These are phyloP conservation scores for Chrysopogon serrulatus DNA, from an alignment of 176 grass and related monocot genomes.

Conservation along the genomic window DNA sequence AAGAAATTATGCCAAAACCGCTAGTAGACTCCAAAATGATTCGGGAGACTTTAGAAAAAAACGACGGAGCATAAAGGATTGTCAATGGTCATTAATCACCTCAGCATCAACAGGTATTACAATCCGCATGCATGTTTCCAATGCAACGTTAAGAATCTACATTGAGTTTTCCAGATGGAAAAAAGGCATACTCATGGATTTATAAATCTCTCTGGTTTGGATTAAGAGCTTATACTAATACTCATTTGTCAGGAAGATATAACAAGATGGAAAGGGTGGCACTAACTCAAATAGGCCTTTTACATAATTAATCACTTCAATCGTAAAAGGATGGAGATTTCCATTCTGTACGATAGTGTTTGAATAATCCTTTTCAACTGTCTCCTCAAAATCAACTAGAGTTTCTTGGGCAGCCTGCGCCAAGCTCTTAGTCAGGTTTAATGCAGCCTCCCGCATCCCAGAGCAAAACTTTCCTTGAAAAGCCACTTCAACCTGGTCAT, in stretches of 20 bases:
- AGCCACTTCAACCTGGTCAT: conserved; percentile 46
- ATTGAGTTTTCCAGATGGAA: background rate
- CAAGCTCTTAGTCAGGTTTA: conserved; percentile 52
- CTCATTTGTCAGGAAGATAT: background rate
- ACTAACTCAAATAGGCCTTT: conserved; percentile 76
- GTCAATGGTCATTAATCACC: background rate
- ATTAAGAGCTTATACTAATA: background rate
- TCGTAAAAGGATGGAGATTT: conserved; percentile 70
- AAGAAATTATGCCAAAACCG: background rate
- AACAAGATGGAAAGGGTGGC: background rate
- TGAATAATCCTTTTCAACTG: conserved; percentile 57
- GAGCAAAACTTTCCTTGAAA: conserved; percentile 65
- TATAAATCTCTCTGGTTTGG: background rate
- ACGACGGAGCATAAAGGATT: background rate
- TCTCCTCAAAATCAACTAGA: conserved; percentile 64
- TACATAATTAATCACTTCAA: conserved; percentile 71
- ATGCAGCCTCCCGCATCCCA: conserved; percentile 50
- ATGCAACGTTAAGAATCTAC: background rate
- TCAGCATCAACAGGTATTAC: background rate
- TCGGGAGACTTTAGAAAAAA: background rate
- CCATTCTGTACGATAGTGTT: conserved; percentile 57
- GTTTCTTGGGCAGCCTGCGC: conserved; percentile 58
- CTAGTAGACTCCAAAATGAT: background rate
- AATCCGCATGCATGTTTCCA: background rate
- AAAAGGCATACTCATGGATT: background rate